Base-by-base conservation (phyloP, 768 basidiomycete species). In the Omphalotus guepiniiformis region DNA sequence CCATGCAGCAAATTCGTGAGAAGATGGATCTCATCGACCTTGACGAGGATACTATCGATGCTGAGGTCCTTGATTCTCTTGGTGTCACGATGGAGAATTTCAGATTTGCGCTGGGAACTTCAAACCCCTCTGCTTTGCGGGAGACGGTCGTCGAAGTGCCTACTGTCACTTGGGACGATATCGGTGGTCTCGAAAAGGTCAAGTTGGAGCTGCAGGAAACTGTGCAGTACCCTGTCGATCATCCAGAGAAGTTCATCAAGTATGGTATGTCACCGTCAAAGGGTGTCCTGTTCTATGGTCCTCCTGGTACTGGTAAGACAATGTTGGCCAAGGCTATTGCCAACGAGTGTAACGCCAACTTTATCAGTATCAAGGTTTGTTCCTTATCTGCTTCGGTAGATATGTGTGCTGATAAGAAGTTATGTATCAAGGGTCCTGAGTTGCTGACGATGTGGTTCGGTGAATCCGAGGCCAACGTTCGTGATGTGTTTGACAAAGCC, bases 71-170 rank as follows among this genome's bases (percentile, higher is more conserved):
- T 46, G 96, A 99, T 69, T 90, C 94, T 5, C 88, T 99, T 41
- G 96, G 96, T 55, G 94, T 99, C 56, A 99, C 96, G 23, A 97
- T 97, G 95, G 96, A 99, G 62, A 98, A 98, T 78, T 98, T 98
- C 93, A 87, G 95, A 50, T 98, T 97, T 66, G 96, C 96, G 3
- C 86, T 99, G 47, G 96, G 96, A 49, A 83, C 85, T 22, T 95
- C 93, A 58, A 98, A 98, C 72, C 96, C 96, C 23, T 98, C 96
- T 15, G 96, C 96, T 12, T 87, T 98, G 41, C 89, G 96, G 66
- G 96, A 99, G 76, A 99, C 96, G 29, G 93, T 98, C 38, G 95
- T 99, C 67, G 96, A 99, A 70, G 93, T 98, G 44, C 96, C 96
- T 15, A 97, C 92, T 38, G 92, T 94, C 61, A 96, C 88, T 32